Evolutionary conservation across 495 filamentous ascomycete genomes (phyloP), one percentile per base, ranked within the genome.

Genomic region (Cercophora scortea): DNA sequence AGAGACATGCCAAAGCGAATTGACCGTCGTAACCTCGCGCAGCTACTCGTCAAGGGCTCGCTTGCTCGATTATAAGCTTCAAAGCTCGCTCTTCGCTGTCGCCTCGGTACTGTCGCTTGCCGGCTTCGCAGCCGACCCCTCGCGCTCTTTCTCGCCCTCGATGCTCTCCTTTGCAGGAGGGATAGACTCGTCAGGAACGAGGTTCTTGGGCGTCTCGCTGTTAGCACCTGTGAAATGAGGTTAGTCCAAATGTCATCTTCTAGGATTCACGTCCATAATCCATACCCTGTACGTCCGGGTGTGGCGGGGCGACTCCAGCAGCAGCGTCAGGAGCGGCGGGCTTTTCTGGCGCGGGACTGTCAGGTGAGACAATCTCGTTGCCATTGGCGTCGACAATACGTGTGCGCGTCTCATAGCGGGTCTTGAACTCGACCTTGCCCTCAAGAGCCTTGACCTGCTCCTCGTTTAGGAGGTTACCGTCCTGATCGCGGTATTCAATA

Each of bases 371-470:
- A 42, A 90, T 68, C 66, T 89, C 86, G 56, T 88, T 89, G 43
- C 89, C 89, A 15, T 79, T 58, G 34, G 74, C 77, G 64, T 97
- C 89, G 42, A 98, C 77, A 48, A 98, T 67, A 42, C 88, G 82
- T 15, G 90, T 95, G 50, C 86, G 79, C 9, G 91, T 94, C 73
- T 96, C 92, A 62, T 96, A 96, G 49, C 85, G 83, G 8, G 93
- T 98, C 67, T 92, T 84, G 71, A 97, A 96, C 54, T 87, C 86
- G 25, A 97, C 90, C 70, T 95, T 92, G 59, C 92, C 93, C 60
- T 86, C 78, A 25, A 98, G 80, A 1, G 81, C 84, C 58, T 85
- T 81, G 42, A 98, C 92, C 55, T 95, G 81, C 59, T 86, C 83
- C 54, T 87, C 83, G 58, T 92, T 75, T 17, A 98, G 76, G 40